These are phyloP conservation scores for Fusarium setosum DNA, from an alignment of 2,329 filamentous ascomycete genomes.

Conservation along the genomic window DNA sequence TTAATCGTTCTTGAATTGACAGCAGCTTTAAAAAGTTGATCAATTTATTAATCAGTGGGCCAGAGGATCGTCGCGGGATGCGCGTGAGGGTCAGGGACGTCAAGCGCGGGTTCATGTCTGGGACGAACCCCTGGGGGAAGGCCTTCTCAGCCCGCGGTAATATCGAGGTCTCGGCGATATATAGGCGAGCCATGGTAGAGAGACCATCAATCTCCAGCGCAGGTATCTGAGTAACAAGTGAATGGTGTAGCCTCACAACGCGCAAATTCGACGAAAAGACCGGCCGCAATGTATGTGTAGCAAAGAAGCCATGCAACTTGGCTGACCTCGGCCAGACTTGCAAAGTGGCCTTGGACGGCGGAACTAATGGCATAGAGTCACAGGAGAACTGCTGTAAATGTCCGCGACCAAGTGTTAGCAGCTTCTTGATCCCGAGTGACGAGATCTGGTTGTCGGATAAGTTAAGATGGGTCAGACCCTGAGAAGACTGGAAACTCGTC, in stretches of 20 bases:
- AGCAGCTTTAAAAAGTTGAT: constrained; percentile 58
- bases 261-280: constrained; percentile 65
- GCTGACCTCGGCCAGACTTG: constrained; percentile 45
- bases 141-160: constrained; percentile 55
- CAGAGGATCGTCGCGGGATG: constrained; percentile 65
- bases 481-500: constrained; percentile 33
- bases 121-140: constrained; percentile 61
- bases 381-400: constrained; percentile 66
- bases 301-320: constrained; percentile 56
- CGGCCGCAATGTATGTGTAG: constrained; percentile 62
- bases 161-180: constrained; percentile 59
- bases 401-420: constrained; percentile 57
- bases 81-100: constrained; percentile 63
- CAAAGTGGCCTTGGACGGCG: constrained; percentile 9
- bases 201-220: constrained; percentile 54
- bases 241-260: constrained; percentile 68
- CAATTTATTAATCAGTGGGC: constrained; percentile 61
- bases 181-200: constrained; percentile 49
- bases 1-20: constrained; percentile 60
- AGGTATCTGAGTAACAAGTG: constrained; percentile 66
- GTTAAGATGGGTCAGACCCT: constrained; percentile 64
- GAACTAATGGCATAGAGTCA: constrained; percentile 52
- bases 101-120: constrained; percentile 68
- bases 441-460: constrained; percentile 64
- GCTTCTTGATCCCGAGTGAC: constrained; percentile 52